Percentiles rank a stretch among this genome's conserved stretches.
phyloP scores from a whole-genome alignment of 2,329 filamentous ascomycete genomes.

The Cladophialophora carrionii region DNA sequence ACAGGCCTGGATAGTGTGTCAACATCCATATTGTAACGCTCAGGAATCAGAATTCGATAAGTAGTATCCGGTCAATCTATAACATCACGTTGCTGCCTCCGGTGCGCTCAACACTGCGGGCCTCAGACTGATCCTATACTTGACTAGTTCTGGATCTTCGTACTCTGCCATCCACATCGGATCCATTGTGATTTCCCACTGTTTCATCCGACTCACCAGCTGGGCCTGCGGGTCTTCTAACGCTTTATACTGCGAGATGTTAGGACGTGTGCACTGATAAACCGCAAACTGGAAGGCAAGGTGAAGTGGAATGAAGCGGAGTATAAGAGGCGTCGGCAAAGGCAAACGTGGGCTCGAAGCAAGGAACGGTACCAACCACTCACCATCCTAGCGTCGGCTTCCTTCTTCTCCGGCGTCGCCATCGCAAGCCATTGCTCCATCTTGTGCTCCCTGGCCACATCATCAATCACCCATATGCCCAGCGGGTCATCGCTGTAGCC shows the following conservation, averaged over 20 bases:
- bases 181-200: constrained; percentile 34
- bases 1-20: background rate
- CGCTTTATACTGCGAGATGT: constrained; percentile 22
- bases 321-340: background rate
- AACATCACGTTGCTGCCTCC: background rate
- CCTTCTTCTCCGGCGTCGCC: constrained; percentile 30
- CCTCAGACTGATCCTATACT: constrained; percentile 26
- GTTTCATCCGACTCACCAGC: constrained; percentile 31
- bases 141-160: constrained; percentile 31
- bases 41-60: background rate
- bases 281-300: too few relatives aligned
- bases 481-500: constrained; percentile 31
- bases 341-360: background rate
- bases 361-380: background rate
- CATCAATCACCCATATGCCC: constrained; percentile 29
- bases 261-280: background rate
- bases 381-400: constrained; percentile 25
- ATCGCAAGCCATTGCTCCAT: constrained; percentile 33
- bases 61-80: too few relatives aligned
- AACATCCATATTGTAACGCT: background rate
- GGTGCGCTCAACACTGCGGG: constrained; percentile 16
- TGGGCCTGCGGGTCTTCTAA: constrained; percentile 30
- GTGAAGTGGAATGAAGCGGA: background rate
- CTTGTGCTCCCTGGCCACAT: constrained; percentile 27
- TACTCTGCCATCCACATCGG: constrained; percentile 35